Evolutionary conservation across 176 grass and related monocot species (phyloP).

Genomic region (sorghum (Sorghum bicolor)): DNA sequence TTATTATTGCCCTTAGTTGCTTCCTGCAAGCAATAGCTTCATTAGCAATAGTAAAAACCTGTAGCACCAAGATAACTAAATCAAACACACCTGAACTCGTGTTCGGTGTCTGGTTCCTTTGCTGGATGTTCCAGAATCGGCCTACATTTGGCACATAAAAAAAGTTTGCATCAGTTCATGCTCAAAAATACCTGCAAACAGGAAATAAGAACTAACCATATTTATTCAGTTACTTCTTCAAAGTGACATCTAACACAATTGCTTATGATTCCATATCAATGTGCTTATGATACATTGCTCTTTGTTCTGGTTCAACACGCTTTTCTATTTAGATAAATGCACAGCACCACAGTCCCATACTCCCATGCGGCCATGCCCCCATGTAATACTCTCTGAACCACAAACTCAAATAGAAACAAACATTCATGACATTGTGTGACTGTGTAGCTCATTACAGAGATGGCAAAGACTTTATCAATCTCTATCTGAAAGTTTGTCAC

Average conservation of each 20-base stretch:
- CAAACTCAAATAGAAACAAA: background rate
- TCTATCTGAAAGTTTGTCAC: background rate
- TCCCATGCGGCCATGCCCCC: background rate
- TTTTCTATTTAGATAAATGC: constrained; percentile 17
- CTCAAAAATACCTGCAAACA: background rate
- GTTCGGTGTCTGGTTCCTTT: constrained; percentile 32
- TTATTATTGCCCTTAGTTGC: constrained; percentile 15
- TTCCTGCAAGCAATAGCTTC: constrained; percentile 25
- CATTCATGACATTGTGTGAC: background rate
- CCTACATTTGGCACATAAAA: constrained; percentile 24
- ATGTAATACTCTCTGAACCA: background rate
- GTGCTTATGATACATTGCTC: background rate
- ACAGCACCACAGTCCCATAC: background rate
- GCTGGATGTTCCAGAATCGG: constrained; percentile 41
- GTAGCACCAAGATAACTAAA: constrained; percentile 1
- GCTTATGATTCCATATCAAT: constrained; percentile 4
- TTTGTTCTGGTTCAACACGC: background rate
- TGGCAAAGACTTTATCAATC: background rate
- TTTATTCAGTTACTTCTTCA: background rate
- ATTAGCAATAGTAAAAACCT: constrained; percentile 13
- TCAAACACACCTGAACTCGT: constrained; percentile 35
- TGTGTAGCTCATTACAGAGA: background rate
- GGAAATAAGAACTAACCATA: constrained; percentile 24
- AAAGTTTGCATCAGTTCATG: constrained; percentile 12
- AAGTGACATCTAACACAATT: background rate